Conservation (phyloP, 495 filamentous ascomycete genomes). For the Tuber magnatum region DNA sequence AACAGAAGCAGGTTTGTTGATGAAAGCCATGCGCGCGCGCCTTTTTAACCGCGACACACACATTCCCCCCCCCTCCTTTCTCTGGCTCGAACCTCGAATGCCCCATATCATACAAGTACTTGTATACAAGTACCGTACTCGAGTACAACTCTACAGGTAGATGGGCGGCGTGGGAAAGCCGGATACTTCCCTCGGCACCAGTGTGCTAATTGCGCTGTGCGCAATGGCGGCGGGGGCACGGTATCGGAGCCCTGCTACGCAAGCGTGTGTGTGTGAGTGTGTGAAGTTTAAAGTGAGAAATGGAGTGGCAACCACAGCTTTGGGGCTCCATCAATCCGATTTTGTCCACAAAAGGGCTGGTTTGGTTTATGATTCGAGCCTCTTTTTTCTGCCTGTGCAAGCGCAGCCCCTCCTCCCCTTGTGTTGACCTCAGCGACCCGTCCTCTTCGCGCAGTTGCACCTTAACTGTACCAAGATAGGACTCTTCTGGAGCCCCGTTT, state of each 20-base stretch:
- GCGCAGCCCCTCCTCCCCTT: constrained; percentile 8
- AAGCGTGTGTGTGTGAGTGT: not conserved
- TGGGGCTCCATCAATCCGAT: constrained; percentile 16
- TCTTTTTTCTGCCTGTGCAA: constrained; percentile 7
- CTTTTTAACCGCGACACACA: constrained; percentile 1
- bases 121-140: not conserved
- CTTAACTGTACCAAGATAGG: constrained; percentile 13
- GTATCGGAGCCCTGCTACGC: not conserved
- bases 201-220: not conserved
- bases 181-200: not conserved
- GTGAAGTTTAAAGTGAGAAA: constrained; percentile 10
- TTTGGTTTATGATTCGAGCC: not conserved
- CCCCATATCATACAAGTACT: not conserved
- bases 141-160: no score
- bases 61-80: no score
- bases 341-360: constrained; percentile 14
- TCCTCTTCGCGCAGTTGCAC: constrained; percentile 13
- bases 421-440: constrained; percentile 6
- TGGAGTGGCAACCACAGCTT: constrained; percentile 20
- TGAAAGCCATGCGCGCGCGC: not conserved
- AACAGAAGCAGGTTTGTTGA: not conserved
- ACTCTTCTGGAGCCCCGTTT: not conserved
- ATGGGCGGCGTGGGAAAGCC: not conserved
- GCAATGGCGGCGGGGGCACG: not conserved
- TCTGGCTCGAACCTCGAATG: not conserved